phyloP scores from a whole-genome alignment of 106 monocot species.

The Acorus calamus region DNA sequence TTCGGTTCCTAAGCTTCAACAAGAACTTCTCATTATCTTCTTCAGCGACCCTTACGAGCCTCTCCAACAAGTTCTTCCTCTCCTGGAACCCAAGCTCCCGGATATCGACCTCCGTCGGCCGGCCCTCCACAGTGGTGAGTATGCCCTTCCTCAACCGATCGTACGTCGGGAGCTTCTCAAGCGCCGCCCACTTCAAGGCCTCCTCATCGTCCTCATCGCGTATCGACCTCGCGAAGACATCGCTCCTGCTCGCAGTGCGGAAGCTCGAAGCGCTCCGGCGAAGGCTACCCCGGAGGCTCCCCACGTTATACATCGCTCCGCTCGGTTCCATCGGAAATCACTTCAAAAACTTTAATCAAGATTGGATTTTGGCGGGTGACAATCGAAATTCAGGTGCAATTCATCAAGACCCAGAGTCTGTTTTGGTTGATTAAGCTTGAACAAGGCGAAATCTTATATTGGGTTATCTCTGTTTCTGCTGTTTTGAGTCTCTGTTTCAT shows the following conservation, averaged over 20 bases:
- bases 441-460: too few relatives aligned
- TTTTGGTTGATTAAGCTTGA: too few relatives aligned
- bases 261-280: slow-evolving; percentile 9
- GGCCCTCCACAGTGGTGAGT: slow-evolving; percentile 6
- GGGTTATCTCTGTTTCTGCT: too few relatives aligned
- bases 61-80: slow-evolving; percentile 34
- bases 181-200: slow-evolving; percentile 47
- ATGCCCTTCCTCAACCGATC: slow-evolving; percentile 28
- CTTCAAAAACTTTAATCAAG: too few relatives aligned
- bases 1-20: slow-evolving; percentile 53
- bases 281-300: slow-evolving; percentile 10
- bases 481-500: too few relatives aligned
- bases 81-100: slow-evolving; percentile 24
- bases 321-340: too few relatives aligned
- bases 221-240: slow-evolving; percentile 19
- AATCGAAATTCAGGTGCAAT: too few relatives aligned
- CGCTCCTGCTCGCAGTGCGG: slow-evolving; percentile 8
- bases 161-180: slow-evolving; percentile 54
- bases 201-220: slow-evolving; percentile 50
- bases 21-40: slow-evolving; percentile 68
- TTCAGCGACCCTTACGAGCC: slow-evolving; percentile 41
- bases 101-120: slow-evolving; percentile 40
- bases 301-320: slow-evolving; percentile 8
- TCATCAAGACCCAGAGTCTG: too few relatives aligned
- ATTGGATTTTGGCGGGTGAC: too few relatives aligned